Base-by-base conservation (phyloP, 2,329 filamentous ascomycete genomes). In the Colletotrichum noveboracense region DNA sequence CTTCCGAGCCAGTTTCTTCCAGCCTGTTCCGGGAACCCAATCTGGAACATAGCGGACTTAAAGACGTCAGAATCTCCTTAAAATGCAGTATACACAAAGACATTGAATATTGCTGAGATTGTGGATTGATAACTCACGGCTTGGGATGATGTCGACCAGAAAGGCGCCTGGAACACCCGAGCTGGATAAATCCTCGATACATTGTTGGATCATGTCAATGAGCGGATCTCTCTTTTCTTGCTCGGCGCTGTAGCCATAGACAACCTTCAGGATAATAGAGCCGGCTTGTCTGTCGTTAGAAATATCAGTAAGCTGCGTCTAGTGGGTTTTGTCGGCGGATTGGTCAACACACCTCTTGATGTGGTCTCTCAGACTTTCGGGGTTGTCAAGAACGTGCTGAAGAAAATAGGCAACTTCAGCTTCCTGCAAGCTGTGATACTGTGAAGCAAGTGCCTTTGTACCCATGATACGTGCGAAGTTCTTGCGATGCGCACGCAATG, bases 381-480 rank as follows among this genome's bases (percentile, higher is more conserved):
- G 58, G 2, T 36, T 34, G 5, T 24, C 12, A 12, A 36, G 28
- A 30, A 62, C 16, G 58, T 62, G 58, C 12, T 32, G 58, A 21
- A 62, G 58, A n/a, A 62, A 62, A 1, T n/a, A 88, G 74, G 1
- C 82, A 77, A 7, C 84, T 78, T 1, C 86, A 87, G 0, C 83
- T 80, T 3, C 86, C 78, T 34, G 87, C 78, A 1, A 87, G 76
- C 2, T 84, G 84, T 86, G 79, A 73, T 86, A 89, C n/a, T 84
- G 83, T 2, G 83, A 74, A 1, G 86, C 83, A 0, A 82, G 77
- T 0, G 77, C 73, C 36, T 86, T 86, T 0, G 87, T 85, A 1
- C 89, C 88, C 10, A 90, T 80, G 14, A 86, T 82, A 24, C 84
- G 82, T n/a, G 83, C 81, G 38, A 88, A 83, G 16, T 86, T 83